A percentile compares a stretch with the other conserved stretches of the same genome.
These are phyloP conservation scores for Cystofilobasidium capitatum DNA, from an alignment of 768 basidiomycete genomes.

Conservation along the genomic window DNA sequence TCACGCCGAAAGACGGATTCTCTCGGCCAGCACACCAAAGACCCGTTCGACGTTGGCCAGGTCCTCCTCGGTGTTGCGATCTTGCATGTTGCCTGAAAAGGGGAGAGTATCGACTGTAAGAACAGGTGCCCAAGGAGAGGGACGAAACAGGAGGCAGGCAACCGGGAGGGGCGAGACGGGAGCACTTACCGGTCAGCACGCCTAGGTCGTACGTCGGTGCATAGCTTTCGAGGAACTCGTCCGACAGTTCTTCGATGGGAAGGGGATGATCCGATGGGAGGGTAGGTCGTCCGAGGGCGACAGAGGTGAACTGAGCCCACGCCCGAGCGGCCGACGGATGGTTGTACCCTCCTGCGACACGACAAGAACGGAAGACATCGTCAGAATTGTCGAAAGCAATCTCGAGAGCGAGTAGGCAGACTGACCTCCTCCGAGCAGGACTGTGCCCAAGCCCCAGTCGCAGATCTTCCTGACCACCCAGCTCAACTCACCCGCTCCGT, in stretches of 20 bases:
- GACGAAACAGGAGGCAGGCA: neutral
- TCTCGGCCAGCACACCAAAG: constrained; percentile 5
- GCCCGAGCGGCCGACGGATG: constrained; percentile 73
- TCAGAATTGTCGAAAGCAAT: neutral
- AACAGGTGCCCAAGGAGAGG: neutral
- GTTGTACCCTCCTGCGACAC: constrained; percentile 62
- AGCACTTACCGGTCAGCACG: constrained; percentile 43
- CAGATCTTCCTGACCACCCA: constrained; percentile 54
- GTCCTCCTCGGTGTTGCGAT: constrained; percentile 59
- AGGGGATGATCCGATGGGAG: neutral
- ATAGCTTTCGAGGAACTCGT: constrained; percentile 46
- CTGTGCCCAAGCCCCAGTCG: constrained; percentile 52
- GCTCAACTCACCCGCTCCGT: constrained; percentile 53
- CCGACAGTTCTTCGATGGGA: neutral
- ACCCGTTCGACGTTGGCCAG: constrained; percentile 28
- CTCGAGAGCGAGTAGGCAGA: constrained; percentile 30
- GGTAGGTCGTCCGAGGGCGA: constrained; percentile 51
- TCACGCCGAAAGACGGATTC: constrained; percentile 3
- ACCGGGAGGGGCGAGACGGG: neutral
- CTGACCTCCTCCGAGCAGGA: constrained; percentile 69
- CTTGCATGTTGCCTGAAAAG: constrained; percentile 55
- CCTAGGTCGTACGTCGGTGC: constrained; percentile 73
- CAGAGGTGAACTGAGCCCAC: constrained; percentile 71
- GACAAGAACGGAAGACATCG: neutral
- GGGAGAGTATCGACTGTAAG: neutral